Percentiles rank a stretch among this genome's conserved stretches.
Evolutionary conservation across 2,329 filamentous ascomycete species (phyloP).

Genomic region (Cucurbitaria berberidis): DNA sequence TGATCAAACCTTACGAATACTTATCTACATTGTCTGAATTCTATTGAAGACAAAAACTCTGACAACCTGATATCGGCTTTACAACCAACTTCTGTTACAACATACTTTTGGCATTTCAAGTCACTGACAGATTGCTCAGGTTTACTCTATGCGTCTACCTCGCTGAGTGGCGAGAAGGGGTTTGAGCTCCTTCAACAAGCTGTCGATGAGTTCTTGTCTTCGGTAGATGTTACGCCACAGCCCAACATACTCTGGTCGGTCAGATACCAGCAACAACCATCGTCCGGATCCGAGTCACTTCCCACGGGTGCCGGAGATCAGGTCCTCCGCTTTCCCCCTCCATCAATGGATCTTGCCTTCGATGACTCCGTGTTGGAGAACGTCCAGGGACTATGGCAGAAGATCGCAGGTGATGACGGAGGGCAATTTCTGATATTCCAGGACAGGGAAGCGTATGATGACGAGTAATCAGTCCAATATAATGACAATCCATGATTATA

Average conservation of each 20-base stretch:
- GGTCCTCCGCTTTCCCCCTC: conserved; percentile 63
- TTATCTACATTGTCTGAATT: conserved; percentile 99
- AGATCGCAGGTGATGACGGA: conserved; percentile 61
- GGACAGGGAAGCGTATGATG: conserved; percentile 71
- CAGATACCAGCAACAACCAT: conserved; percentile 57
- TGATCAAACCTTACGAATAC: conserved; percentile 83
- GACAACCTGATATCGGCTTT: conserved; percentile 77
- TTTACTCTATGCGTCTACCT: conserved; percentile 63
- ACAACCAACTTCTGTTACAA: conserved; percentile 6
- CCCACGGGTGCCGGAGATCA: conserved; percentile 43
- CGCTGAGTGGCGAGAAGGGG: conserved; percentile 44
- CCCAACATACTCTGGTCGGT: conserved; percentile 59
- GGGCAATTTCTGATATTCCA: conserved; percentile 77
- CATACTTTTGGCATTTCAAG: conserved; percentile 6
- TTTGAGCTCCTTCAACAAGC: conserved; percentile 49
- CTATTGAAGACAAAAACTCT: conserved; percentile 85
- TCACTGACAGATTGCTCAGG: conserved; percentile 55
- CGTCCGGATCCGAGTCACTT: conserved; percentile 16
- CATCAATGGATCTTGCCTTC: conserved; percentile 72
- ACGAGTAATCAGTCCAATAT: conserved; percentile 45
- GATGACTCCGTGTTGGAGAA: conserved; percentile 71
- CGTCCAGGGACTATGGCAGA: conserved; percentile 74
- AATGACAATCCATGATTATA: neutral
- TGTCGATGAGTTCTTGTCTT: conserved; percentile 52
- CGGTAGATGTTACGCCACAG: conserved; percentile 39